Conservation (phyloP, 2,329 filamentous ascomycete genomes). For the Colletotrichum zoysiae region DNA sequence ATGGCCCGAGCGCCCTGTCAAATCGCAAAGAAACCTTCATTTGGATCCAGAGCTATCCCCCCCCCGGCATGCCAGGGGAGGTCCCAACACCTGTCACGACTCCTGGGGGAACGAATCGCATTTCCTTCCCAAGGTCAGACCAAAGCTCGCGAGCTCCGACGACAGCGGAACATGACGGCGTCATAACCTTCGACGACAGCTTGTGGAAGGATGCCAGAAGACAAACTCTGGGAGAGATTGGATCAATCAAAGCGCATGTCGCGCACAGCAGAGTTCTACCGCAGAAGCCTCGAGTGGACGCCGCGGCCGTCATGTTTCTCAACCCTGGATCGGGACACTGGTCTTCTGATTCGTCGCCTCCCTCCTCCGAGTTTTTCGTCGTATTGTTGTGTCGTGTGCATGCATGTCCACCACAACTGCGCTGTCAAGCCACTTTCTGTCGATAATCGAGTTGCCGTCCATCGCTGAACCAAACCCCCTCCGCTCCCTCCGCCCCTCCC, state of each 20-base stretch:
- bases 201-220: background rate
- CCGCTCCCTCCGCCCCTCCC: no score
- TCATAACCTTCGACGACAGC: constrained; percentile 18
- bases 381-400: constrained; percentile 38
- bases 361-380: constrained; percentile 30
- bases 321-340: background rate
- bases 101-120: constrained; percentile 40
- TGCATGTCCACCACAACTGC: constrained; percentile 28
- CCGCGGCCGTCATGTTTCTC: constrained; percentile 26
- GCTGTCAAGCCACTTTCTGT: constrained; percentile 39
- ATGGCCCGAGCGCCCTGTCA: constrained; percentile 43
- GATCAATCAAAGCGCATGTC: background rate
- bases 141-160: constrained; percentile 29
- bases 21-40: constrained; percentile 37
- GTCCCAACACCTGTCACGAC: constrained; percentile 38
- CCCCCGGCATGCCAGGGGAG: constrained; percentile 22
- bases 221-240: constrained; percentile 1
- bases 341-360: constrained; percentile 22
- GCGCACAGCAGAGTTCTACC: background rate
- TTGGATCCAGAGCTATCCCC: constrained; percentile 16
- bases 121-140: constrained; percentile 20
- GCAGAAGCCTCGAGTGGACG: constrained; percentile 11
- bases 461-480: background rate
- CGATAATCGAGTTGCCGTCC: constrained; percentile 28
- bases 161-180: constrained; percentile 18